Evolutionary conservation across 1,284 basidiomycete genomes (phyloP), one percentile per base, ranked within the genome.

Genomic region (Fistulina hepatica): DNA sequence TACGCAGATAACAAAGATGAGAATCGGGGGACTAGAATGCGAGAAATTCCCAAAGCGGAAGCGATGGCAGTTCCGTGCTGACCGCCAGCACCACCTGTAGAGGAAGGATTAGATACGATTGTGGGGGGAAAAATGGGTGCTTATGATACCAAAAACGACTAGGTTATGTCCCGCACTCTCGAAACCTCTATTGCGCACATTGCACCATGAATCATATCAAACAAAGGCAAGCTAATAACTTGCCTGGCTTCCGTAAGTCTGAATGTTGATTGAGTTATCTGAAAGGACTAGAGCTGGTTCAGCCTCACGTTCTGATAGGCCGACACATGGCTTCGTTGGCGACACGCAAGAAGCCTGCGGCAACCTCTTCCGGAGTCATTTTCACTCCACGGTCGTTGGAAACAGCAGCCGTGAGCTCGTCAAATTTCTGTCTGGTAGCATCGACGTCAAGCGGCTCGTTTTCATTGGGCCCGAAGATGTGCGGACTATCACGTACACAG

Each of bases 241-340:
- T 90, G 79, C 34, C 88, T 67, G 1, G 86, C 90, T 59, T 94
- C 93, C 0, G 92, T 97, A 43, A 97, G 58, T n/a, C n/a, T n/a
- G n/a, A n/a, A n/a, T n/a, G n/a, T n/a, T n/a, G n/a, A n/a, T n/a
- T n/a, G n/a, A n/a, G n/a, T n/a, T n/a, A n/a, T n/a, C n/a, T n/a
- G n/a, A n/a, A n/a, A n/a, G n/a, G n/a, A n/a, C n/a, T n/a, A n/a
- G n/a, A n/a, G n/a, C n/a, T n/a, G n/a, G n/a, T n/a, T n/a, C n/a
- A n/a, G n/a, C n/a, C n/a, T n/a, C n/a, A n/a, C n/a, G n/a, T n/a
- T n/a, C n/a, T n/a, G 43, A 97, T 95, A 2, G 92, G 93, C 32
- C 92, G 67, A 48, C 82, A 85, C 91, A 95, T 95, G 0, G 86
- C 88, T 61, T 91, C 88, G 46, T 91, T 92, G 8, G 88, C 86